These are phyloP conservation scores for Phaseolus coccineus DNA, from an alignment of 331 rosid genomes.

Conservation along the genomic window DNA sequence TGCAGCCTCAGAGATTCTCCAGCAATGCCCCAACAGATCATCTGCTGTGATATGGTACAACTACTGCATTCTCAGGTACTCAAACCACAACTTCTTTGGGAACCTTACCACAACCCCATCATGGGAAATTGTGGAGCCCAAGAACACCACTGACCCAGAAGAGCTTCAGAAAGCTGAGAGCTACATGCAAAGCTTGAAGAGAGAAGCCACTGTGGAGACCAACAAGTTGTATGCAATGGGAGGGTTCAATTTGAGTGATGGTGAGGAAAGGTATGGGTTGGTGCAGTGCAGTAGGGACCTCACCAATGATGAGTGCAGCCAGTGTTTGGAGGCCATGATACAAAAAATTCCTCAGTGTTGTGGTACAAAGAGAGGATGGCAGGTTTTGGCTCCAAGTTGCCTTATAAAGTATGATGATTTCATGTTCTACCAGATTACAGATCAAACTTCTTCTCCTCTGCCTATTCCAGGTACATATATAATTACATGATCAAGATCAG, in stretches of 20 bases:
- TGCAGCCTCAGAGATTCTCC: conserved; percentile 40
- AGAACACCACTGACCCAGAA: neutral
- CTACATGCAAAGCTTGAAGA: conserved; percentile 39
- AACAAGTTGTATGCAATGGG: conserved; percentile 42
- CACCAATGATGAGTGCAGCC: conserved; percentile 12
- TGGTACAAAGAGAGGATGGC: conserved; percentile 42
- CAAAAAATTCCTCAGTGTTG: conserved; percentile 45
- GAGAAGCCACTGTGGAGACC: conserved; percentile 41
- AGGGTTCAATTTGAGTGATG: neutral
- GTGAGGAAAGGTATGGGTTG: conserved; percentile 41
- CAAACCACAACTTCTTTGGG: conserved; percentile 48
- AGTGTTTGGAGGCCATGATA: conserved; percentile 49
- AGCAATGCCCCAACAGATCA: conserved; percentile 38
- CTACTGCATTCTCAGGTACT: conserved; percentile 52
- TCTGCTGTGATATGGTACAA: conserved; percentile 46
- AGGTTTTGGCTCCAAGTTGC: conserved; percentile 49
- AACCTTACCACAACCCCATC: conserved; percentile 23
- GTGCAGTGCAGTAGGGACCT: conserved; percentile 56
- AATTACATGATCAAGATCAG: too few species aligned
- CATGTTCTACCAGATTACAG: conserved; percentile 35
- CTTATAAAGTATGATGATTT: conserved; percentile 44
- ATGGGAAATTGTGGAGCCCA: conserved; percentile 9
- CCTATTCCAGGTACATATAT: conserved; percentile 35
- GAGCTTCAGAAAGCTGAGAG: conserved; percentile 36
- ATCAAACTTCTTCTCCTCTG: conserved; percentile 37